Conservation (phyloP, 1,139 yeast genomes). For the Sugiyamaella castrensis region DNA sequence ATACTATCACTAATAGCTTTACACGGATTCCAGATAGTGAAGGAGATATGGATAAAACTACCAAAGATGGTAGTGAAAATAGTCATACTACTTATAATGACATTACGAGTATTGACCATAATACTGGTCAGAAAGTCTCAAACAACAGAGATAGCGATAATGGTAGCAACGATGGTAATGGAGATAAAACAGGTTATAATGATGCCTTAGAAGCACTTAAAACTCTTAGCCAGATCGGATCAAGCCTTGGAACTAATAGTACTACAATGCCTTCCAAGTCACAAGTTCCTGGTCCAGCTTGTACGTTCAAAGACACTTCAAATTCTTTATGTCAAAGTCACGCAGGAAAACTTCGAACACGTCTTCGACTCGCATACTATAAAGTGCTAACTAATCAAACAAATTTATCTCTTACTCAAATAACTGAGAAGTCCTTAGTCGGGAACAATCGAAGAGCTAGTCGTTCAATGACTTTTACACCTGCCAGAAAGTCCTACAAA, state of each 20-base stretch:
- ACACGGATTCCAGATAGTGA: conserved; percentile 7
- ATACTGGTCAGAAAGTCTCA: too few species aligned
- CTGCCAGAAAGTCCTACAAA: too few species aligned
- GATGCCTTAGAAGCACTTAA: not conserved
- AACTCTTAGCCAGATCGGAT: too few species aligned
- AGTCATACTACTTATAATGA: not conserved
- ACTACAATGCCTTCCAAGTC: too few species aligned
- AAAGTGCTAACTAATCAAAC: conserved; percentile 62
- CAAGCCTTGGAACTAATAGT: too few species aligned
- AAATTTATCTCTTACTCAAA: conserved; percentile 36
- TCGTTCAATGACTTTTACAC: too few species aligned
- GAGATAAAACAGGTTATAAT: not conserved
- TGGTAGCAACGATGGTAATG: not conserved
- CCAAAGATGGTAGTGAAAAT: not conserved
- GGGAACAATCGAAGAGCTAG: not conserved
- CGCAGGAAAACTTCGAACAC: conserved; percentile 35
- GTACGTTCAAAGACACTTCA: not conserved
- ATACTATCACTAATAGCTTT: not conserved
- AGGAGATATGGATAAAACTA: not conserved
- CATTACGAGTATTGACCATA: too few species aligned
- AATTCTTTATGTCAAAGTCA: conserved; percentile 4
- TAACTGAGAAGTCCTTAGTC: conserved; percentile 18
- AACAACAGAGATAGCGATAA: not conserved
- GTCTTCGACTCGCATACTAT: conserved; percentile 75
- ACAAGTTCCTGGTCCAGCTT: too few species aligned